Evolutionary conservation across 2,329 filamentous ascomycete genomes (phyloP).

Genomic region (Fusarium tupiense): DNA sequence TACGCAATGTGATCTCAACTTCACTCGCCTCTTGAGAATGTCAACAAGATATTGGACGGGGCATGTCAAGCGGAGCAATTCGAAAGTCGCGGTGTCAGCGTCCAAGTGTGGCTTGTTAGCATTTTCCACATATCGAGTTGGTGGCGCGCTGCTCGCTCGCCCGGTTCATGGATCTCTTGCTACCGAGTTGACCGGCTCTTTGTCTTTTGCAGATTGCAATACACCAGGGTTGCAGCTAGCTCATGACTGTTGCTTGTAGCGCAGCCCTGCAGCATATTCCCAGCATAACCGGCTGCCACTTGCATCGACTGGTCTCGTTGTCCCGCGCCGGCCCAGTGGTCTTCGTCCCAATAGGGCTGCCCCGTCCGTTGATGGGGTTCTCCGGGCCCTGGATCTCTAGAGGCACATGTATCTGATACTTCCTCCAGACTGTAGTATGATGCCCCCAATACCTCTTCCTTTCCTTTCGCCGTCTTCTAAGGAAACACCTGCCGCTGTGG

Average conservation of each 20-base stretch:
- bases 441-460: constrained; percentile 22
- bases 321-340: constrained; percentile 25
- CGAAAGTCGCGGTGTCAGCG: constrained; percentile 17
- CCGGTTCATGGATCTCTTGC: constrained; percentile 14
- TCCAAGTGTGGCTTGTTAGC: constrained; percentile 31
- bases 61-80: background rate
- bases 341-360: constrained; percentile 38
- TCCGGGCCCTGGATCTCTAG: constrained; percentile 25
- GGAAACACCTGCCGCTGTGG: constrained; percentile 32
- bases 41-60: constrained; percentile 20
- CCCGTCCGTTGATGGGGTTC: constrained; percentile 36
- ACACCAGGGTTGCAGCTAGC: constrained; percentile 22
- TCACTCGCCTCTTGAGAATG: constrained; percentile 19
- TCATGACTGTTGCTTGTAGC: constrained; percentile 29
- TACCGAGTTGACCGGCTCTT: constrained; percentile 19
- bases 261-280: constrained; percentile 33
- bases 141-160: constrained; percentile 28
- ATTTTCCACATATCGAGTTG: constrained; percentile 26
- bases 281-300: constrained; percentile 19
- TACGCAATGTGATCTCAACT: constrained; percentile 23
- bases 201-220: constrained; percentile 31
- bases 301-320: constrained; percentile 27
- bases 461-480: constrained; percentile 33
- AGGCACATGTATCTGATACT: constrained; percentile 38
- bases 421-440: constrained; percentile 29